These are phyloP conservation scores for Dactylellina sp. DNA, from an alignment of 2,329 filamentous ascomycete genomes.

Conservation along the genomic window DNA sequence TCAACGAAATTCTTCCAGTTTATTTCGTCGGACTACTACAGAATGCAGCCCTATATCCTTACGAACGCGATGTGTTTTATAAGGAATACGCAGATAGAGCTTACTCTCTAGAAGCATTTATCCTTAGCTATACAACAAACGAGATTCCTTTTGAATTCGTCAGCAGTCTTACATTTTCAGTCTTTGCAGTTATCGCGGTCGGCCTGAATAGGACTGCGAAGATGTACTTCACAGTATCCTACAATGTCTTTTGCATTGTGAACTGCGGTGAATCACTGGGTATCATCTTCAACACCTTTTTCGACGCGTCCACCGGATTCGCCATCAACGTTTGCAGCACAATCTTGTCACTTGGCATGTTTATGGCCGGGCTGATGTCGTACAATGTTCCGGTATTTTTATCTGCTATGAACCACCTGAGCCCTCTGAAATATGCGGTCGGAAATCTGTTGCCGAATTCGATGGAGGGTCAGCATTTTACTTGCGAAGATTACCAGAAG, in stretches of 20 bases:
- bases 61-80: conserved; percentile 80
- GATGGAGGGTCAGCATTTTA: conserved; percentile 72
- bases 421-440: conserved; percentile 76
- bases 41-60: conserved; percentile 79
- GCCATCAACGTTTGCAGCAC: conserved; percentile 79
- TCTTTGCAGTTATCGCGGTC: conserved; percentile 74
- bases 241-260: conserved; percentile 78
- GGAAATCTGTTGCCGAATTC: conserved; percentile 76
- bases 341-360: conserved; percentile 76
- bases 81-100: conserved; percentile 79
- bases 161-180: conserved; percentile 74
- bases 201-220: conserved; percentile 73
- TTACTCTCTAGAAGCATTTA: conserved; percentile 78
- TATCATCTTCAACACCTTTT: conserved; percentile 83
- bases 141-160: conserved; percentile 79
- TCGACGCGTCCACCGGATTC: conserved; percentile 76
- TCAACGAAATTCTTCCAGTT: conserved; percentile 77
- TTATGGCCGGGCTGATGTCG: conserved; percentile 78
- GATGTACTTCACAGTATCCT: conserved; percentile 76
- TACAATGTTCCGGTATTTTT: conserved; percentile 76
- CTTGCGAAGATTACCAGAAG: conserved; percentile 72
- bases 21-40: conserved; percentile 84
- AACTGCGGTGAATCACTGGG: conserved; percentile 80
- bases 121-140: conserved; percentile 76
- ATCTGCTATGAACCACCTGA: conserved; percentile 77